Evolutionary conservation across 2,329 filamentous ascomycete genomes (phyloP), one percentile per base, ranked within the genome.

Genomic region (Anisogramma anomala): DNA sequence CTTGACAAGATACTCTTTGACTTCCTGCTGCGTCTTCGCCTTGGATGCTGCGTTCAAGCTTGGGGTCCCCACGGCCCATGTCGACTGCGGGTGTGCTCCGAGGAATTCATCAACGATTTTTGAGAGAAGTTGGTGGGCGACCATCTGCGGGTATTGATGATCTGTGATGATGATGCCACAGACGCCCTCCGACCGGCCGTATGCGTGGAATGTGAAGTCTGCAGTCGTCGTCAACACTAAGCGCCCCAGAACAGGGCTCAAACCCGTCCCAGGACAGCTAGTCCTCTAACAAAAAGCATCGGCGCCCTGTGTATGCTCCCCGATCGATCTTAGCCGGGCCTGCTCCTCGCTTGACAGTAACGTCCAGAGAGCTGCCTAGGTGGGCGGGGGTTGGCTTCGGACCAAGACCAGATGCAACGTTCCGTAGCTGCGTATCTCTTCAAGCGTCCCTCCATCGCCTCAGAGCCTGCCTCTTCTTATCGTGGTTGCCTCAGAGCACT

Each of bases 41-140:
- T 32, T 32, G n/a, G 30, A 17, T 32, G 13, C 15, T 18, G 30
- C 30, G 15, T 32, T 32, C 30, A 32, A 10, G 18, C 15, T 32
- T 3, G 30, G 30, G 15, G 17, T 32, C 7, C 30, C 30, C 17
- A 32, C 30, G 15, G 30, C 58, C 71, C 79, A 91, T 32, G 77
- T 66, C 37, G 77, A 75, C 45, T 76, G 73, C 7, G 86, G 84
- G 65, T 89, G 75, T 57, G 80, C 75, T 50, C 77, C 67, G 28
- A 88, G 71, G 63, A 94, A 95, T 61, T 94, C 86, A 62, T 94
- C 85, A 60, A 87, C 68, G 41, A 91, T 72, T 62, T 94, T 94
- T 58, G 79, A 89, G 71, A 26, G 74, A 69, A 34, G 82, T 36
- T 48, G 46, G 31, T 48, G 46, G 14, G 46, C 46, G 14, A 48